These are phyloP conservation scores for Phaeodactylum tricornutum DNA, from an alignment of 108 stramenopile species.

Conservation along the genomic window DNA sequence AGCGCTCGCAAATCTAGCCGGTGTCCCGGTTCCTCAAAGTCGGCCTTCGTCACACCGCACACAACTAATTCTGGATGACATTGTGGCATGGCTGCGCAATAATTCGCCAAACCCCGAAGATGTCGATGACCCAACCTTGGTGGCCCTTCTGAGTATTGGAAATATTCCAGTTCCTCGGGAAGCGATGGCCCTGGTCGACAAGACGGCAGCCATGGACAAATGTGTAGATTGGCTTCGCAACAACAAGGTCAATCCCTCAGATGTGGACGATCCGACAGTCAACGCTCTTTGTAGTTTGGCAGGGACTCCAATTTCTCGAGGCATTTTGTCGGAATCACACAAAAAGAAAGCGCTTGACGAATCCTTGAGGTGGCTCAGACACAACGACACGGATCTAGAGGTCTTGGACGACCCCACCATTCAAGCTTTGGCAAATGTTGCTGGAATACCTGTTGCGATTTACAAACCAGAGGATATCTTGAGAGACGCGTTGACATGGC, in stretches of 20 bases:
- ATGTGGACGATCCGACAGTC: constrained; percentile 16
- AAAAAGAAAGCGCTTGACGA: constrained; percentile 7
- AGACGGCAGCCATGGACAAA: constrained; percentile 6
- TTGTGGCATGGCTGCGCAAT: constrained; percentile 19
- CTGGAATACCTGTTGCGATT: constrained; percentile 2
- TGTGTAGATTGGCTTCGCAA: constrained; percentile 16
- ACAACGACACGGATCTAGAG: constrained; percentile 1
- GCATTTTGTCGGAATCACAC: not conserved
- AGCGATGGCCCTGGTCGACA: not conserved
- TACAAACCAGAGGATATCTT: not conserved
- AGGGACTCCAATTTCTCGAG: constrained; percentile 1
- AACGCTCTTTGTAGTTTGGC: constrained; percentile 3
- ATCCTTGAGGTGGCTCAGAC: constrained; percentile 2
- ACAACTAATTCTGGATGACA: constrained; percentile 1
- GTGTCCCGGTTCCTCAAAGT: not conserved
- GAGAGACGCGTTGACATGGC: too few relatives aligned
- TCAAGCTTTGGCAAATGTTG: constrained; percentile 6
- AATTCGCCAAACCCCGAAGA: constrained; percentile 7
- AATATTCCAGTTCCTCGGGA: constrained; percentile 5
- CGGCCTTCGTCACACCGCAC: not conserved
- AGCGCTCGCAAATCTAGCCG: constrained; percentile 5
- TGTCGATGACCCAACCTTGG: constrained; percentile 5
- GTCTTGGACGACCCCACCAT: not conserved
- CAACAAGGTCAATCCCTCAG: constrained; percentile 3
- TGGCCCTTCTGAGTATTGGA: constrained; percentile 3